Conservation (phyloP, 768 basidiomycete species). For the Daedaleopsis nitida region DNA sequence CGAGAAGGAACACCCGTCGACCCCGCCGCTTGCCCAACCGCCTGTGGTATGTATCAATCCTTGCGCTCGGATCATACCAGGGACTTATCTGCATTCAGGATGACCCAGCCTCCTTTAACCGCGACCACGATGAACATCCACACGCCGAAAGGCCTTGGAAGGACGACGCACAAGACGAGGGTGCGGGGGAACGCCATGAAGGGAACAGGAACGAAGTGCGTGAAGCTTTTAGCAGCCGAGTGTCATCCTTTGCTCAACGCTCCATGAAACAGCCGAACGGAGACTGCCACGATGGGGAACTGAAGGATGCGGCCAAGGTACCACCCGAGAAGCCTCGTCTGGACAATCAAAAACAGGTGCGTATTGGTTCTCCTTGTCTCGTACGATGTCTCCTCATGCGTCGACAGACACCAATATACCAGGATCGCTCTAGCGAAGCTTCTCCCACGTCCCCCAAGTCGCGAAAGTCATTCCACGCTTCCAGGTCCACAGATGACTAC, state of each 20-base stretch:
- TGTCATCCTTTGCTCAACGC: neutral
- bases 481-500: constrained; percentile 6
- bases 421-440: neutral
- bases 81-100: neutral
- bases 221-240: neutral
- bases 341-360: no score
- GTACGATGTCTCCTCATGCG: neutral
- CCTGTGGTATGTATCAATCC: constrained; percentile 8
- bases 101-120: neutral
- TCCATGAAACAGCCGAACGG: no score
- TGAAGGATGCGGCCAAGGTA: neutral
- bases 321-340: neutral
- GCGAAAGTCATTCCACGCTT: constrained; percentile 3
- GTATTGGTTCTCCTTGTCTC: no score
- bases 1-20: constrained; percentile 18
- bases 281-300: neutral
- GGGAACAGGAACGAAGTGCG: neutral
- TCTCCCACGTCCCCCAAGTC: constrained; percentile 3
- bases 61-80: neutral
- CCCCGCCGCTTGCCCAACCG: constrained; percentile 22
- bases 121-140: neutral
- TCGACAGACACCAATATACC: neutral
- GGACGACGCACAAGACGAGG: constrained; percentile 2
- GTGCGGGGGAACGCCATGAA: neutral
- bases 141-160: neutral